These are phyloP conservation scores for Rhododendron simsii DNA, from an alignment of 148 eudicot genomes.

Conservation along the genomic window DNA sequence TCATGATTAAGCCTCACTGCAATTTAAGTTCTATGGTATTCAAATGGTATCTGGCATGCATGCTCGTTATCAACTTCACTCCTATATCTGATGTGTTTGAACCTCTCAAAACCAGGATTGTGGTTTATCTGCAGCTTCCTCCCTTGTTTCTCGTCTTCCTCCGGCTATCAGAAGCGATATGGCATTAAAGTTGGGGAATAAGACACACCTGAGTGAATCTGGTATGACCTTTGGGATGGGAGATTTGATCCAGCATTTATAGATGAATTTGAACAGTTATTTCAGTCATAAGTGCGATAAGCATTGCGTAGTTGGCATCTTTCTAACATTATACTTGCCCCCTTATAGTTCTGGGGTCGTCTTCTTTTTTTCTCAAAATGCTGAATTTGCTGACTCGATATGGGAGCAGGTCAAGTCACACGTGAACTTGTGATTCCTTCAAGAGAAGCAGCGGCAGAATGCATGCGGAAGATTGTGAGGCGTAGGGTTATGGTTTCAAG, in stretches of 20 bases:
- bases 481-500: constrained; percentile 83
- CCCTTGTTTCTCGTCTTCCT: constrained; percentile 70
- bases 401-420: constrained; percentile 30
- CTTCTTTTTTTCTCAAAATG: background rate
- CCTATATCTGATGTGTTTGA: constrained; percentile 12
- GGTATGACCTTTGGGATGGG: constrained; percentile 30
- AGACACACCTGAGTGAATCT: constrained; percentile 26
- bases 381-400: background rate
- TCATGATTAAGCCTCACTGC: background rate
- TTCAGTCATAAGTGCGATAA: background rate
- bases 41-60: background rate
- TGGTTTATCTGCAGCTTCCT: constrained; percentile 52
- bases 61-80: background rate
- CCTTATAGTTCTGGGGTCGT: background rate
- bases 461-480: constrained; percentile 60
- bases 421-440: constrained; percentile 44
- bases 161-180: constrained; percentile 46
- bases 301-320: background rate
- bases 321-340: background rate
- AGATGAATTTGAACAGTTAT: background rate
- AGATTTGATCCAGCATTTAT: background rate
- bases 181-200: constrained; percentile 47
- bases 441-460: constrained; percentile 60
- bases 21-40: background rate
- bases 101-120: constrained; percentile 53